Base-by-base conservation (phyloP, 306 rosid genomes). In the Trifolium fragiferum region DNA sequence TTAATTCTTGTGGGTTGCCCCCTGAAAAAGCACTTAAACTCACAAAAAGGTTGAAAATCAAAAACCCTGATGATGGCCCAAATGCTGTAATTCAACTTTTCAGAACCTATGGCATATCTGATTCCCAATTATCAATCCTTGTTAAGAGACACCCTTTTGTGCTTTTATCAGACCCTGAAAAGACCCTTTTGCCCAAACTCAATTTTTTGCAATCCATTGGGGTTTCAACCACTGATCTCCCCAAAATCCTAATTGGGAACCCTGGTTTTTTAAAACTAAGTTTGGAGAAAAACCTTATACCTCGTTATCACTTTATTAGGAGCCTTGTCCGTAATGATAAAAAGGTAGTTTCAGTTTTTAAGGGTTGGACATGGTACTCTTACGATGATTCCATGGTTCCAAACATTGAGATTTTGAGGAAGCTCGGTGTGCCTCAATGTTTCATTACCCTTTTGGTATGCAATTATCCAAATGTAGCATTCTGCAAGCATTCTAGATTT, bases 1-100 rank as follows among this genome's bases (percentile, higher is more conserved):
- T 65, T 5, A 70, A 83, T 11, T 78, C 78, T 27, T 68, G 70
- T 43, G 87, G 81, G 43, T 63, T 82, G 30, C 74, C 86, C 16
- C 68, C 78, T 7, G 35, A 82, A 60, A 30, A 18, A 15, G 82
- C 85, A n/a, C 10, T 57, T 1, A 21, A 72, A 58, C 38, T 58
- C 38, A 12, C 4, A 1, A 5, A 58, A 13, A 57, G n/a, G 10
- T 5, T 57, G 33, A 13, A 57, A 57, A 0, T 4, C 60, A 58
- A 5, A 58, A 58, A 25, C 18, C 18, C 37, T 12, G 14, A 25
- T 13, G 9, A 30, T 30, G 33, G 10, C 35, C 64, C 38, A 58
- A 5, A 58, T 58, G 37, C 18, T 58, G 18, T 58, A 0, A n/a
- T 80, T 60, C 43, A 67, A 27, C 43, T 80, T 59, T 37, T 80